phyloP scores from a whole-genome alignment of 441 rosid species.

The Isatis lusitanica region DNA sequence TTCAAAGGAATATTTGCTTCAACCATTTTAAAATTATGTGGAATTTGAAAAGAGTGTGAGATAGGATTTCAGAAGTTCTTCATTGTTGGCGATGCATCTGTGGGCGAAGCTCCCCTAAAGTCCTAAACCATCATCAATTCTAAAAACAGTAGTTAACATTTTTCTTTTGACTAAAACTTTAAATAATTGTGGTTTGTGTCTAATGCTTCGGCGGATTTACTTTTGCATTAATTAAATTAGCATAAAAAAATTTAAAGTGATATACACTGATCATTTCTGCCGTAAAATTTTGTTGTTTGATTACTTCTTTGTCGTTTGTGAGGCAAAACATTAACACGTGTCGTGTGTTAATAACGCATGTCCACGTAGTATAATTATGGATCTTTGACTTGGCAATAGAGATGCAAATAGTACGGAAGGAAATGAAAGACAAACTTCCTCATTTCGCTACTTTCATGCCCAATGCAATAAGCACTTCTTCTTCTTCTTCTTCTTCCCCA shows the following conservation, averaged over 20 bases:
- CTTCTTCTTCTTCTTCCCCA: not conserved
- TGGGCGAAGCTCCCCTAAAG: too few species aligned
- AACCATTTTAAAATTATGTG: too few species aligned
- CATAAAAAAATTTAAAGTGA: not conserved
- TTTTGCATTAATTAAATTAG: not conserved
- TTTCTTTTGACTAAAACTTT: too few species aligned
- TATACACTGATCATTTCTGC: not conserved
- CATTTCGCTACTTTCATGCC: not conserved
- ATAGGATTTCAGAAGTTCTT: too few species aligned
- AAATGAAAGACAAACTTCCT: not conserved
- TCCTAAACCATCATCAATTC: too few species aligned
- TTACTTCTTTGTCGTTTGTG: not conserved
- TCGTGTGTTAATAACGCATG: not conserved
- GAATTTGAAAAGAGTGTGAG: too few species aligned
- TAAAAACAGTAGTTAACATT: too few species aligned
- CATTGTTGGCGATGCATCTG: too few species aligned
- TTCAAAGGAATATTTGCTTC: too few species aligned
- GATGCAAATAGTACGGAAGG: constrained; percentile 20
- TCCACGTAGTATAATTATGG: constrained; percentile 10
- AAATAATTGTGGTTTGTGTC: too few species aligned
- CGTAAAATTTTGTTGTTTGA: not conserved
- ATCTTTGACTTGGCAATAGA: constrained; percentile 31
- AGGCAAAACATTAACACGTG: constrained; percentile 4
- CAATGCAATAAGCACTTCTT: constrained; percentile 7
- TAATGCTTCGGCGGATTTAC: too few species aligned